Conservation (phyloP, 208 protist genomes). For the Endotrypanum monterogeii region DNA sequence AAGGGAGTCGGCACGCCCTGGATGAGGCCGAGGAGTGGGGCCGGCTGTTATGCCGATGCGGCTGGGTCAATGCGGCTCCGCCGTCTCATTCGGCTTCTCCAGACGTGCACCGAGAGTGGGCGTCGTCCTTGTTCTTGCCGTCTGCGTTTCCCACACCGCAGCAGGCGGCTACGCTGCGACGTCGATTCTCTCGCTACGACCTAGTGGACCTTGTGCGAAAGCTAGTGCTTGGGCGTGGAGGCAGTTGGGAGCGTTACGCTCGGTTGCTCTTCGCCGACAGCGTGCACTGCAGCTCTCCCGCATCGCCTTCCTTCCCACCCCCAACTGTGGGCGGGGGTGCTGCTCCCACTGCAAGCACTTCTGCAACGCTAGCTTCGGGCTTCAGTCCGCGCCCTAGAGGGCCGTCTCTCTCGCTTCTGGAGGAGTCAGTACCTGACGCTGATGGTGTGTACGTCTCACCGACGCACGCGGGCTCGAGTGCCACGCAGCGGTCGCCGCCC, state of each 20-base stretch:
- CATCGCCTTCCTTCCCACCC: not conserved
- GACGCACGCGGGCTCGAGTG: not conserved
- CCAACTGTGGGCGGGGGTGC: not conserved
- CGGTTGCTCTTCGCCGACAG: slow-evolving; percentile 16
- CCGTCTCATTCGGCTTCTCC: not conserved
- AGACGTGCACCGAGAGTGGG: slow-evolving; percentile 14
- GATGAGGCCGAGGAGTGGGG: slow-evolving; percentile 31
- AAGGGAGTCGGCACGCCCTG: slow-evolving; percentile 22
- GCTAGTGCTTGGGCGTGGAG: slow-evolving; percentile 32
- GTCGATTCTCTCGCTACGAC: slow-evolving; percentile 19
- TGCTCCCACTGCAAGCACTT: not conserved
- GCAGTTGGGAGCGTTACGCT: slow-evolving; percentile 9
- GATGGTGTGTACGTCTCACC: not conserved
- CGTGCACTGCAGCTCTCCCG: not conserved
- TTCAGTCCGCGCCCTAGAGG: not conserved
- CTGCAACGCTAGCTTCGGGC: not conserved
- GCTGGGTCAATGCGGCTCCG: slow-evolving; percentile 30
- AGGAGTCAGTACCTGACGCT: not conserved
- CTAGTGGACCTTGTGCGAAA: slow-evolving; percentile 24
- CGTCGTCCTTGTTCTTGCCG: slow-evolving; percentile 13
- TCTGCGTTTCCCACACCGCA: slow-evolving; percentile 9
- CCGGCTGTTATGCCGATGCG: slow-evolving; percentile 22
- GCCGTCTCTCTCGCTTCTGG: slow-evolving; percentile 6
- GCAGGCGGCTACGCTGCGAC: slow-evolving; percentile 28
- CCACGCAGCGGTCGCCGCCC: not conserved